A percentile compares a stretch with the other conserved stretches of the same genome.
Evolutionary conservation across 345 rosid genomes (phyloP).

Genomic region (Clarkia xantiana): DNA sequence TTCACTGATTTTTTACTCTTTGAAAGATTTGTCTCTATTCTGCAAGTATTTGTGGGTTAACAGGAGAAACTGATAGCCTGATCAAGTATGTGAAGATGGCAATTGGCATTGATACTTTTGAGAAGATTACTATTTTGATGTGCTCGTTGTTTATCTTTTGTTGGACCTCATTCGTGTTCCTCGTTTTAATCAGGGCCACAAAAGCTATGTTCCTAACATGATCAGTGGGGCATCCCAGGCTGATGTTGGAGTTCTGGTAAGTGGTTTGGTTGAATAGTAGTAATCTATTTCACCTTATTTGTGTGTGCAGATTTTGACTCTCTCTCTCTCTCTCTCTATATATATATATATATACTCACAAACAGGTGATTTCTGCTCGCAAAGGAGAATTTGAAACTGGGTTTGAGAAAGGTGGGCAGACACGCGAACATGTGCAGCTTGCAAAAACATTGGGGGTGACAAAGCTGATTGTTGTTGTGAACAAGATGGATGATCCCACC

Average conservation of each 20-base stretch:
- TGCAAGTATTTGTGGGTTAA: background rate
- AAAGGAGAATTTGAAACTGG: constrained; percentile 99
- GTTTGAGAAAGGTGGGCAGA: constrained; percentile 97
- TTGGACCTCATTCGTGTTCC: background rate
- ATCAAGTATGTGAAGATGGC: too few relatives aligned
- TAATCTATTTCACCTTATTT: background rate
- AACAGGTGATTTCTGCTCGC: constrained; percentile 87
- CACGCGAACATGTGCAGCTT: constrained; percentile 97
- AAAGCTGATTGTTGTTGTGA: constrained; percentile 77
- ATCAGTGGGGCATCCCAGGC: constrained; percentile 99
- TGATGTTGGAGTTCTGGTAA: constrained; percentile 90
- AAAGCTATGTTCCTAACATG: constrained; percentile 98
- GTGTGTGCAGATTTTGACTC: background rate
- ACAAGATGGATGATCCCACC: constrained; percentile 97
- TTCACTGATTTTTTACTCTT: background rate
- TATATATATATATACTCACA: background rate
- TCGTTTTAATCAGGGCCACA: constrained; percentile 56
- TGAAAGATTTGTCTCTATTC: background rate
- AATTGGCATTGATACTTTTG: too few relatives aligned
- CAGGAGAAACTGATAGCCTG: too few relatives aligned
- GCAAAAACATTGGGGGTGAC: constrained; percentile 98
- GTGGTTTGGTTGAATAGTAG: constrained; percentile 10
- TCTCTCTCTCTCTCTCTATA: constrained; percentile 6
- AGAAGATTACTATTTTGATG: too few relatives aligned
- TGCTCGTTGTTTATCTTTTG: too few relatives aligned